Base-by-base conservation (phyloP, 495 filamentous ascomycete genomes). In the Antarctomyces pellizariae region DNA sequence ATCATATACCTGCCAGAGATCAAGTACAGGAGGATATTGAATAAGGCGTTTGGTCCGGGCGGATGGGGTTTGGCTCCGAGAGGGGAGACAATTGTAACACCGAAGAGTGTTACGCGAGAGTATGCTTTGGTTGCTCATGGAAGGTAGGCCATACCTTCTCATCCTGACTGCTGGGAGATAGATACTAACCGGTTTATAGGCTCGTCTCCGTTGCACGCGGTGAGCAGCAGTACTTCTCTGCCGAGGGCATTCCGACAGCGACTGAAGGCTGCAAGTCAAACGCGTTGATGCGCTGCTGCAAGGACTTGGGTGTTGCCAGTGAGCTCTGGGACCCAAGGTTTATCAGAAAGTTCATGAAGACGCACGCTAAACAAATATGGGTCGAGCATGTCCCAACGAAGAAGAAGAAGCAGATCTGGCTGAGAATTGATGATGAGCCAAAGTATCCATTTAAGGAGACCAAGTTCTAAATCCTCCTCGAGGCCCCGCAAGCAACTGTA, bases 1-100 rank as follows among this genome's bases (percentile, higher is more conserved):
- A 89, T 97, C 38, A 56, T 93, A 25, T 97, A 93, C 45, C 59
- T 97, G 29, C 86, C 86, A 8, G 86, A 97, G 62, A 97, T 97
- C 56, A 97, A 97, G 49, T 97, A 97, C 50, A 59, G 86, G 13
- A 59, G 86, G 20, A 92, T 93, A 31, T 50, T 97, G 36, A 93
- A 93, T 43, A 44, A 53, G 20, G 82, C 86, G 0, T 97, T 97
- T 50, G 86, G 86, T 0, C 86, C 86, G 2, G 89, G 89, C 2
- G 86, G 73, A 1, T 97, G 86, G 86, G 89, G 86, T 1, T 49
- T 97, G 19, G 86, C 77, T 22, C 86, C 86, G 10, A 52, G 86
- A 12, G 76, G 84, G 8, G 80, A 91, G 57, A 73, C 82, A 32
- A 79, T 83, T 24, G 79, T 97, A 3, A 86, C 80, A 13, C 65